These are phyloP conservation scores for Ascochyta lentis DNA, from an alignment of 2,329 filamentous ascomycete species.

Conservation along the genomic window DNA sequence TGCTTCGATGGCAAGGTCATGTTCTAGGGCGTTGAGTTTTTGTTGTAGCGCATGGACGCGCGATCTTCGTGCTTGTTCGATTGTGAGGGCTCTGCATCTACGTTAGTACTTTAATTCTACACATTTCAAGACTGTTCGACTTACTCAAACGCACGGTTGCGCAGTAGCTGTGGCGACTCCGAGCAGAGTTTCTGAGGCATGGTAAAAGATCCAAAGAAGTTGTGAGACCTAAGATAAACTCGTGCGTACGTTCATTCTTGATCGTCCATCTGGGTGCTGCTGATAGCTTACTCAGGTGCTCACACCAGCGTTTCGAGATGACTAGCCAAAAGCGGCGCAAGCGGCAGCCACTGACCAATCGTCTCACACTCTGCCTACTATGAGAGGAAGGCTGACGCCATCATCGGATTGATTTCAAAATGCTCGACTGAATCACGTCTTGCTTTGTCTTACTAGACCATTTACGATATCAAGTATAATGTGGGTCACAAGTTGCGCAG, in stretches of 20 bases:
- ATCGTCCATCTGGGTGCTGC: conserved; percentile 6
- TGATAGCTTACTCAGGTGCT: conserved; percentile 13
- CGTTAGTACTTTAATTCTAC: not conserved
- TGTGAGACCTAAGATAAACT: not conserved
- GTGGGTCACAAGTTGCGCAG: too few relatives aligned
- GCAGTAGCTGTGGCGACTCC: not conserved
- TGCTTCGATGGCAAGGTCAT: conserved; percentile 11
- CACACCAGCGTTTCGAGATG: not conserved
- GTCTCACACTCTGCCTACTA: not conserved
- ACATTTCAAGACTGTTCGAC: too few relatives aligned
- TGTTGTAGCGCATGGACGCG: not conserved
- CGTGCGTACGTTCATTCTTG: not conserved
- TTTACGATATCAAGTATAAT: too few relatives aligned
- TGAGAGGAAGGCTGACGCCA: too few relatives aligned
- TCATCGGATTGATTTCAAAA: too few relatives aligned
- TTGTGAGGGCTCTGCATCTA: not conserved
- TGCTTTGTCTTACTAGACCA: too few relatives aligned
- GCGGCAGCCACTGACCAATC: not conserved
- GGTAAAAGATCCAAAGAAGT: not conserved
- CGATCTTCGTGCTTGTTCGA: not conserved
- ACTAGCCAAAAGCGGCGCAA: not conserved
- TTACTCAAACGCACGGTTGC: conserved; percentile 9
- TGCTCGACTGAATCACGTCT: too few relatives aligned
- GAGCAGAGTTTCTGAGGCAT: not conserved
- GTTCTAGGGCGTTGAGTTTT: conserved; percentile 3